Conservation (phyloP, 2,329 filamentous ascomycete genomes). For the Neurospora crassa region DNA sequence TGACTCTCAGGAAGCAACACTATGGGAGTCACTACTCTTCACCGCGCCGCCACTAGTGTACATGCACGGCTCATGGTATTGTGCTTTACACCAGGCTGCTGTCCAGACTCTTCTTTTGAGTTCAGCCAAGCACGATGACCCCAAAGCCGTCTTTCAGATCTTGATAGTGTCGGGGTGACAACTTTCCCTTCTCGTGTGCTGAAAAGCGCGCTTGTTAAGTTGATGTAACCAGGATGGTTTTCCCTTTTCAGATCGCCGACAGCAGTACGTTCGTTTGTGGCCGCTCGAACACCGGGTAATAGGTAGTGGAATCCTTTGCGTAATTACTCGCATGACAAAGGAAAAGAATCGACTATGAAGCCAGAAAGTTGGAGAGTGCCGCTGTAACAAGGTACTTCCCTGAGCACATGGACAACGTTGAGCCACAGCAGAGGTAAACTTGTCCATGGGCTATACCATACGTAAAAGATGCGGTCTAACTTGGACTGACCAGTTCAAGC, state of each 20-base stretch:
- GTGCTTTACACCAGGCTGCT: too few relatives aligned
- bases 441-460: background rate
- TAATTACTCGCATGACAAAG: background rate
- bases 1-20: too few relatives aligned
- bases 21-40: too few relatives aligned
- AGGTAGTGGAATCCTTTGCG: background rate
- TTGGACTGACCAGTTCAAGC: rapidly evolving
- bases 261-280: background rate
- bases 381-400: background rate
- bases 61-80: too few relatives aligned
- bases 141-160: too few relatives aligned
- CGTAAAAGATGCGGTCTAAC: background rate
- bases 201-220: background rate
- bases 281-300: background rate
- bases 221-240: background rate
- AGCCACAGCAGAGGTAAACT: background rate
- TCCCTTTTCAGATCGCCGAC: background rate
- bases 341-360: background rate
- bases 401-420: too few relatives aligned
- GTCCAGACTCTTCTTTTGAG: too few relatives aligned
- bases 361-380: background rate
- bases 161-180: too few relatives aligned
- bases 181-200: too few relatives aligned
- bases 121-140: too few relatives aligned
- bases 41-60: too few relatives aligned